phyloP scores from a whole-genome alignment of 306 rosid genomes.

The Cajanus cajan region DNA sequence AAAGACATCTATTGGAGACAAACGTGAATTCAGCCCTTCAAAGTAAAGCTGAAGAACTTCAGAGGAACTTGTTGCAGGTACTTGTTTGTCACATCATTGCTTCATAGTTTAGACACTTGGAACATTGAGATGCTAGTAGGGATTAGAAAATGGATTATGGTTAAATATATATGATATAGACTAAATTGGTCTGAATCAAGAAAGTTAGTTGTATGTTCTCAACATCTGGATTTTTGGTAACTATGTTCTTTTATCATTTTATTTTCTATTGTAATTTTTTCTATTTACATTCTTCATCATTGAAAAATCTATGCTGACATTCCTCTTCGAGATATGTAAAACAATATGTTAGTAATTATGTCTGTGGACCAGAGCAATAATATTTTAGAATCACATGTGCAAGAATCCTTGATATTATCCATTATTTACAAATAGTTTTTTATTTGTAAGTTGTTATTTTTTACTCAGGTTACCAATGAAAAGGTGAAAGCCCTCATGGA shows the following conservation, averaged over 20 bases:
- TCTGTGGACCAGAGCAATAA: slow-evolving; percentile 7
- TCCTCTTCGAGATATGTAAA: slow-evolving; percentile 21
- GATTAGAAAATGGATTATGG: slow-evolving; percentile 19
- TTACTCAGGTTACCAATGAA: slow-evolving; percentile 87
- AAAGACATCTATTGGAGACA: slow-evolving; percentile 79
- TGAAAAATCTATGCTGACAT: slow-evolving; percentile 6
- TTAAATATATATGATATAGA: neutral
- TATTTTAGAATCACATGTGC: slow-evolving; percentile 5
- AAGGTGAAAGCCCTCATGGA: slow-evolving; percentile 92
- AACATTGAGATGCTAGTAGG: slow-evolving; percentile 18
- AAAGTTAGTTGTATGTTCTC: slow-evolving; percentile 21
- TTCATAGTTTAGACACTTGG: slow-evolving; percentile 22
- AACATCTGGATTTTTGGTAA: neutral
- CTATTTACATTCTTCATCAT: neutral
- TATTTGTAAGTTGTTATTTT: slow-evolving; percentile 28
- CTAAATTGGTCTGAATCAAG: neutral
- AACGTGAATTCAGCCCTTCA: slow-evolving; percentile 80
- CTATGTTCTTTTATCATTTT: slow-evolving; percentile 10
- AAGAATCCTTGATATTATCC: slow-evolving; percentile 15
- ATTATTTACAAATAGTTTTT: slow-evolving; percentile 1
- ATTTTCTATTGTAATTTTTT: slow-evolving; percentile 1
- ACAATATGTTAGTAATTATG: neutral
- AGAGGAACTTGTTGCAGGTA: slow-evolving; percentile 88
- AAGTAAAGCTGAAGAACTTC: slow-evolving; percentile 81
- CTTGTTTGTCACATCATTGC: slow-evolving; percentile 24